Conservation (phyloP, 2,329 filamentous ascomycete species). For the Sphaceloma murrayae region DNA sequence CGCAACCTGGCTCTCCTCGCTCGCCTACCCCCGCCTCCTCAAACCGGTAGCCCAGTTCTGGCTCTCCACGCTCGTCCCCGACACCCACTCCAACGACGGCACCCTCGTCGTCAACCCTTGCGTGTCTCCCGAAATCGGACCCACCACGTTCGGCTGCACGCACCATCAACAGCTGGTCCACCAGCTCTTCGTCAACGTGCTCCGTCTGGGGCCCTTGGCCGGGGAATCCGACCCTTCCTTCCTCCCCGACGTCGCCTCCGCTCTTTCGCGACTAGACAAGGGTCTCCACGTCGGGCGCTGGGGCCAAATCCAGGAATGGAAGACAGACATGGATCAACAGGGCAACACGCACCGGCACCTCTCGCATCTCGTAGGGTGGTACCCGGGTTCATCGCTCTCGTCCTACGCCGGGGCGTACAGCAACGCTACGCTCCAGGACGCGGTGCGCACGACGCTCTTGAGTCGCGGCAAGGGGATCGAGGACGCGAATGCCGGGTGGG, state of each 20-base stretch:
- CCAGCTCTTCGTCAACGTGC: slow-evolving; percentile 30
- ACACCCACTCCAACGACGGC: slow-evolving; percentile 42
- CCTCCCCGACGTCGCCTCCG: slow-evolving; percentile 30
- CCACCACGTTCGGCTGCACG: slow-evolving; percentile 43
- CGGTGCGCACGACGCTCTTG: slow-evolving; percentile 39
- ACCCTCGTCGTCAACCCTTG: slow-evolving; percentile 49
- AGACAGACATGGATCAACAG: slow-evolving; percentile 35
- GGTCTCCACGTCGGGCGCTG: slow-evolving; percentile 40
- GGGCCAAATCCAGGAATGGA: slow-evolving; percentile 44
- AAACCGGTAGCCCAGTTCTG: slow-evolving; percentile 49
- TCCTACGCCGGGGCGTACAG: slow-evolving; percentile 35
- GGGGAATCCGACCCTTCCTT: slow-evolving; percentile 29
- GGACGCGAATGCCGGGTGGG: slow-evolving; percentile 49
- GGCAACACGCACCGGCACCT: slow-evolving; percentile 46
- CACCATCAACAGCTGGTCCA: slow-evolving; percentile 46
- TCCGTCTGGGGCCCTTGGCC: slow-evolving; percentile 21
- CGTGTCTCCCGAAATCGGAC: slow-evolving; percentile 49
- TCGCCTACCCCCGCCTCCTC: slow-evolving; percentile 43
- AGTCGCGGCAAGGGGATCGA: slow-evolving; percentile 40
- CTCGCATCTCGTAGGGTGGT: slow-evolving; percentile 48
- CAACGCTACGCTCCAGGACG: slow-evolving; percentile 37
- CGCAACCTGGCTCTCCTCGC: slow-evolving; percentile 34
- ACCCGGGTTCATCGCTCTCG: slow-evolving; percentile 44
- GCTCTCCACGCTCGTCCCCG: slow-evolving; percentile 45
- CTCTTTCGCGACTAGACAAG: slow-evolving; percentile 41